Evolutionary conservation across 1,284 basidiomycete genomes (phyloP).

Genomic region (Rhodofomes roseus): DNA sequence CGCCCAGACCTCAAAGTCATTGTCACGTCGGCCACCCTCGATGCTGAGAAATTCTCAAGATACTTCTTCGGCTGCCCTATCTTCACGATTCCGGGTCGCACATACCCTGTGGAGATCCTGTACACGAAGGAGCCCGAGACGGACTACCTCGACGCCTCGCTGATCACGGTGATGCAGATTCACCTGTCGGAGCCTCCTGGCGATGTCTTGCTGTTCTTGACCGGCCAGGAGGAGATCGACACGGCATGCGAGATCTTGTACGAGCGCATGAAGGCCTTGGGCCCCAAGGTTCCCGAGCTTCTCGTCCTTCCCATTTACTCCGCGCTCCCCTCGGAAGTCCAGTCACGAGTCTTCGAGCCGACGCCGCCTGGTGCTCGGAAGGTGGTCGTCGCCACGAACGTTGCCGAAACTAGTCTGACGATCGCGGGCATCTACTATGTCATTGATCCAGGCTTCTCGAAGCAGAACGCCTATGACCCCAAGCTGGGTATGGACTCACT

Average conservation of each 20-base stretch:
- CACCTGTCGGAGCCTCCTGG: constrained; percentile 97
- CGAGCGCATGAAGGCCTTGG: constrained; percentile 97
- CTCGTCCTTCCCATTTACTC: constrained; percentile 98
- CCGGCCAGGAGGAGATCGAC: constrained; percentile 98
- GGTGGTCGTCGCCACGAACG: constrained; percentile 98
- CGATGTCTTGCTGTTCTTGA: constrained; percentile 95
- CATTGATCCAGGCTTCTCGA: constrained; percentile 97
- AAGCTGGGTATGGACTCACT: constrained; percentile 98
- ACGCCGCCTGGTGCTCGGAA: constrained; percentile 80
- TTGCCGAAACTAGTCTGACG: constrained; percentile 97
- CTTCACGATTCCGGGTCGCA: constrained; percentile 99
- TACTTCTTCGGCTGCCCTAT: constrained; percentile 99
- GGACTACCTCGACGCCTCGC: constrained; percentile 97
- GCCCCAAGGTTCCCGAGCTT: constrained; percentile 95
- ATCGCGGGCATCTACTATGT: constrained; percentile 99
- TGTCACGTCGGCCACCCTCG: constrained; percentile 97
- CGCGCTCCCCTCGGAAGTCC: constrained; percentile 95
- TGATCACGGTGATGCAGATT: constrained; percentile 99
- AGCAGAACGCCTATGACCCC: constrained; percentile 99
- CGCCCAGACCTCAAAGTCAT: constrained; percentile 95
- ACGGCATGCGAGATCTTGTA: constrained; percentile 96
- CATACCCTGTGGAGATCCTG: constrained; percentile 96
- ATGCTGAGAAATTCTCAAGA: constrained; percentile 98
- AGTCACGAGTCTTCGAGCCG: constrained; percentile 96
- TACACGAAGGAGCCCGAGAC: constrained; percentile 98